Base-by-base conservation (phyloP, 2,329 filamentous ascomycete species). In the Kalaharituber pfeilii region DNA sequence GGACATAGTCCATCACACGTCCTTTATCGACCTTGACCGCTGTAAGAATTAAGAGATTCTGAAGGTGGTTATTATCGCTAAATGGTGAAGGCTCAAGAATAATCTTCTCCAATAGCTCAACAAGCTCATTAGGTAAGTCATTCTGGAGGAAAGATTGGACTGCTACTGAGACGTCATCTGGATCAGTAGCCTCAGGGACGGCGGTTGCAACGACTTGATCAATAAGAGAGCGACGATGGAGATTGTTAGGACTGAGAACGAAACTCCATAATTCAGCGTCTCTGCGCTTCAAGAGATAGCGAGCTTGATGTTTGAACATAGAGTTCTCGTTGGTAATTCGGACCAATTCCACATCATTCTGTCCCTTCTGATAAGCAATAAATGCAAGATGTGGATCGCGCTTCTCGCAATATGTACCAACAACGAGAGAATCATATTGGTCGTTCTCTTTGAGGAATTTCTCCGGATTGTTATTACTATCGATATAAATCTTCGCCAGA, bases 371-470 rank as follows among this genome's bases (percentile, higher is more conserved):
- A 69, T 95, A 98, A 58, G 87, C 85, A 66, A 96, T 94, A 70
- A 84, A 94, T 2, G 86, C 89, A 53, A 98, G 74, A 67, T 94
- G 94, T 59, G 91, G 91, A 65, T 98, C 91, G 29, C 91, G 84
- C 78, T 96, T 96, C 74, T 95, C 89, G 68, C 89, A 98, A 74
- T 98, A 98, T 71, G 94, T 95, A 68, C 91, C 91, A 53, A 98
- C 86, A 24, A 75, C 79, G 39, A 96, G 73, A 2, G 91, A 86
- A 66, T 98, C 91, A 63, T 98, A 98, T 67, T 91, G 80, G 65
- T 95, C 86, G 66, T 98, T 98, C 71, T 95, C 86, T 73, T 91
- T 94, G 52, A 98, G 73, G 74, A 98, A 98, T 67, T 86, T 85
- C 75, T 98, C 91, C 0, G 91, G 91, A 67, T 95, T 87, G 72